Evolutionary conservation across 2,329 filamentous ascomycete genomes (phyloP).

Genomic region (Apiospora pterosperma): DNA sequence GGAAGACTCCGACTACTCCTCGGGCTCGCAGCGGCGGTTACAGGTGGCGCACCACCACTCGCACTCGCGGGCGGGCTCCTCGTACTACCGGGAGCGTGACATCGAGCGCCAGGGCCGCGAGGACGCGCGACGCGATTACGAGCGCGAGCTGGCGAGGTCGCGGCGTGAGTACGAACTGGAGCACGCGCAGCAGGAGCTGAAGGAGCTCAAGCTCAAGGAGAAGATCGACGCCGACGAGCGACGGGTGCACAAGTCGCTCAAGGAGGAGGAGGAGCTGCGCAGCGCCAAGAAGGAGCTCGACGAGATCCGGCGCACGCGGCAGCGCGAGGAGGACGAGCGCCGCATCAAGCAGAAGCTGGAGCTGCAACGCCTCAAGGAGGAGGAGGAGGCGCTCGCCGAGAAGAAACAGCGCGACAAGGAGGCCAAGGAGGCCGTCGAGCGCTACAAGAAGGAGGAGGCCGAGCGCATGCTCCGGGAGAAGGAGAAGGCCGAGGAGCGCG

Average conservation of each 20-base stretch:
- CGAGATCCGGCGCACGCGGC: constrained; percentile 36
- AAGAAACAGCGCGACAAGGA: constrained; percentile 41
- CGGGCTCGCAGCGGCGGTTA: constrained; percentile 18
- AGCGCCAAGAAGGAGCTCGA: constrained; percentile 31
- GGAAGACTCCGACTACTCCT: constrained; percentile 26
- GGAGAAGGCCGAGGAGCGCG: constrained; percentile 44
- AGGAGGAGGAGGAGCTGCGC: constrained; percentile 35
- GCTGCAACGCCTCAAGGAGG: constrained; percentile 42
- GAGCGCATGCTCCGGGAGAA: constrained; percentile 45
- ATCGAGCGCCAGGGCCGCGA: constrained; percentile 17
- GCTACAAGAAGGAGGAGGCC: constrained; percentile 46
- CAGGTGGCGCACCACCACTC: constrained; percentile 25
- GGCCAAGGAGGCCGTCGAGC: constrained; percentile 47
- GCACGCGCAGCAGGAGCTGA: constrained; percentile 31
- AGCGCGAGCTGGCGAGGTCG: constrained; percentile 31
- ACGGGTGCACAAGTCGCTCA: constrained; percentile 34
- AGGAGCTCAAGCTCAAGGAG: constrained; percentile 39
- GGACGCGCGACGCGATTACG: constrained; percentile 28
- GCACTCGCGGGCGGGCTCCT: constrained; percentile 32
- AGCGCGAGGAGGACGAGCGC: constrained; percentile 45
- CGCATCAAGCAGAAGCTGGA: constrained; percentile 52
- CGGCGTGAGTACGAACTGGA: constrained; percentile 38
- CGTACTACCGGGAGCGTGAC: constrained; percentile 22
- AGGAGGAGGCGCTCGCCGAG: constrained; percentile 42
- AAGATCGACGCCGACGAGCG: constrained; percentile 39